These are phyloP conservation scores for Sugiyamaella boreocaroliniensis DNA, from an alignment of 805 yeast species.

Conservation along the genomic window DNA sequence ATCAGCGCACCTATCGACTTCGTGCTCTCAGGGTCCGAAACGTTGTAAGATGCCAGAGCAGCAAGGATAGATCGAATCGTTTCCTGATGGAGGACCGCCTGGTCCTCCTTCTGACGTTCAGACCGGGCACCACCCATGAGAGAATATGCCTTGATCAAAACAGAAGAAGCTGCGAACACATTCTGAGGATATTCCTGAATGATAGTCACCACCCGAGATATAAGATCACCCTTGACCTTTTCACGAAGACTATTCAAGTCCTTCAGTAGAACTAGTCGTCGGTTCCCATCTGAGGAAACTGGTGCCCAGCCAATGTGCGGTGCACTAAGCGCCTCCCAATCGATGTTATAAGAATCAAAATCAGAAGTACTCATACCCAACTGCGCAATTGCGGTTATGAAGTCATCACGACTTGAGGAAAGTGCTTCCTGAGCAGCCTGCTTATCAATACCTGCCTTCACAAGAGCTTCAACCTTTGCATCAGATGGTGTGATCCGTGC, in stretches of 20 bases:
- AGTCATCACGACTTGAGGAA: slow-evolving; percentile 6
- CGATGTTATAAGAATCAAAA: neutral
- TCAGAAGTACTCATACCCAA: neutral
- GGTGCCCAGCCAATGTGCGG: slow-evolving; percentile 14
- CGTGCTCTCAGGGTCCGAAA: slow-evolving; percentile 2
- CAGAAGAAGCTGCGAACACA: slow-evolving; percentile 19
- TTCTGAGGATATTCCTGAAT: slow-evolving; percentile 18
- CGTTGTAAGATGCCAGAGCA: slow-evolving; percentile 10
- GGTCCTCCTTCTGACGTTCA: slow-evolving; percentile 11
- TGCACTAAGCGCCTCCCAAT: neutral
- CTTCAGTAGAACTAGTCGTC: slow-evolving; percentile 10
- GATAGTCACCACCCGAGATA: slow-evolving; percentile 19
- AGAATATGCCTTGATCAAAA: slow-evolving; percentile 16
- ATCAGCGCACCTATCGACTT: slow-evolving; percentile 13
- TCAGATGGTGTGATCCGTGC: slow-evolving; percentile 23
- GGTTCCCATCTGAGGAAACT: slow-evolving; percentile 7
- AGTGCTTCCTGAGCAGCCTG: slow-evolving; percentile 11
- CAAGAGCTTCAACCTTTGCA: slow-evolving; percentile 20
- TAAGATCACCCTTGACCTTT: slow-evolving; percentile 13
- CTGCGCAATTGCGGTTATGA: slow-evolving; percentile 5
- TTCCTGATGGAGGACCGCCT: slow-evolving; percentile 12
- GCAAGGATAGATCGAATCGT: slow-evolving; percentile 9
- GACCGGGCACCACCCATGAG: slow-evolving; percentile 7
- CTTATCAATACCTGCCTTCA: slow-evolving; percentile 15
- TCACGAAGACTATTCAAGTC: slow-evolving; percentile 23